Evolutionary conservation across 2,329 filamentous ascomycete species (phyloP).

Genomic region (Fusarium redolens): DNA sequence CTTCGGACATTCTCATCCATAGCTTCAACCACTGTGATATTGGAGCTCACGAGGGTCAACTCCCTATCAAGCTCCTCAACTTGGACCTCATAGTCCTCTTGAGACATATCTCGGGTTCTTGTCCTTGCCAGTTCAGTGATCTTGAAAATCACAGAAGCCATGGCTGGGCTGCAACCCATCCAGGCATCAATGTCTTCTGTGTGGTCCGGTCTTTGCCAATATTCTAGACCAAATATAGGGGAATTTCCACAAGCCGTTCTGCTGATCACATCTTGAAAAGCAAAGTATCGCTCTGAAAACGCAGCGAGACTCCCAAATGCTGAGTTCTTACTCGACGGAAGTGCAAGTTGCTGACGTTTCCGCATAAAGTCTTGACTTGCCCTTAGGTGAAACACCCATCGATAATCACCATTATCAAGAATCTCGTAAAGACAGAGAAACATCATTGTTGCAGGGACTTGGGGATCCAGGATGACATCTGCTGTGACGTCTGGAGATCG

Average conservation of each 20-base stretch:
- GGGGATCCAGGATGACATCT: slow-evolving; percentile 34
- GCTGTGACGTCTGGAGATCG: slow-evolving; percentile 16
- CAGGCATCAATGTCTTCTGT: slow-evolving; percentile 51
- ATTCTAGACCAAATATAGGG: slow-evolving; percentile 59
- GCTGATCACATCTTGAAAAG: slow-evolving; percentile 63
- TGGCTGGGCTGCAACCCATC: slow-evolving; percentile 61
- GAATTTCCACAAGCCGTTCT: slow-evolving; percentile 61
- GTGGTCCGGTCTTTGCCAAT: slow-evolving; percentile 52
- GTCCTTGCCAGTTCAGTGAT: slow-evolving; percentile 60
- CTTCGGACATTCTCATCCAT: slow-evolving; percentile 38
- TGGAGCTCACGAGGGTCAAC: not conserved
- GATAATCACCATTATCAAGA: slow-evolving; percentile 38
- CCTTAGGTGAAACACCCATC: slow-evolving; percentile 60
- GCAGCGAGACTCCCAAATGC: slow-evolving; percentile 33
- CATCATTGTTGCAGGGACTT: slow-evolving; percentile 41
- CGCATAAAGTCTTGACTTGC: slow-evolving; percentile 60
- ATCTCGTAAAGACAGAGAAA: slow-evolving; percentile 43
- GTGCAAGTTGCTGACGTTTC: slow-evolving; percentile 46
- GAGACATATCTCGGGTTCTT: not conserved
- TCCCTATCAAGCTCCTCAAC: slow-evolving; percentile 18
- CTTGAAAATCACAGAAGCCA: slow-evolving; percentile 58
- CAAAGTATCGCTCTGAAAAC: slow-evolving; percentile 60
- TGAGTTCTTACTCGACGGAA: slow-evolving; percentile 15
- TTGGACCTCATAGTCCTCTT: not conserved
- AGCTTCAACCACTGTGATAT: not conserved